Base-by-base conservation (phyloP, 495 filamentous ascomycete genomes). In the Aspergillus diversus region DNA sequence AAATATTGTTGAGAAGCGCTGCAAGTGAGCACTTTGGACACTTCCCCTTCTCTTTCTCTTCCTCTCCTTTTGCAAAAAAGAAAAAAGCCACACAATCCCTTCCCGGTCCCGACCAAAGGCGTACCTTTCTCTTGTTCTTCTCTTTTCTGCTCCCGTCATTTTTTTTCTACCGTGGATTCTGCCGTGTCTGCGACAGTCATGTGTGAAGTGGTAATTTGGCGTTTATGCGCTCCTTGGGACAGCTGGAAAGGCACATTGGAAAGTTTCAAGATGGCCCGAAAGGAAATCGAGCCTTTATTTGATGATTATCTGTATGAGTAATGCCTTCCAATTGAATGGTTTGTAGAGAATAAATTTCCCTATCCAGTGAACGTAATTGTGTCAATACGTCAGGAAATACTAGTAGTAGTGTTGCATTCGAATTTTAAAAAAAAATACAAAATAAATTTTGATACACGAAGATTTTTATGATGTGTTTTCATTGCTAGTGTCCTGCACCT, bases 1-100 rank as follows among this genome's bases (percentile, higher is more conserved):
- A 37, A 78, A 80, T 61, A 86, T 87, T 68, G 80, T 86, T n/a
- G 82, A 86, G 71, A 86, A 87, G 73, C 80, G 83, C 62, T 87
- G 82, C 75, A 85, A 84, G 65, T 85, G 71, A 75, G 55, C 9
- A 12, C 16, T 60, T 16, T 4, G 34, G 32, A 17, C 39, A 2
- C 53, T 51, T 42, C 58, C 5, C 57, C 37, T 48, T 59, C 5
- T 37, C 50, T 35, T 61, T 33, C 39, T 13, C 60, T 55, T 21
- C 21, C 32, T 39, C 33, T 5, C 34, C 60, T 56, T 57, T 46
- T 63, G 27, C 21, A 51, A 1, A 27, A 27, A 27, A 27, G 21
- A 27, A 27, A 27, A 27, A 27, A 27, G 2, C 21, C 21, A 27
- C 21, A 27, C 21, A 27, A 27, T 27, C 21, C 21, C 21, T 27